A percentile compares a stretch with the other conserved stretches of the same genome.
Conservation (phyloP, 306 rosid species). For the Crataegus laevigata region DNA sequence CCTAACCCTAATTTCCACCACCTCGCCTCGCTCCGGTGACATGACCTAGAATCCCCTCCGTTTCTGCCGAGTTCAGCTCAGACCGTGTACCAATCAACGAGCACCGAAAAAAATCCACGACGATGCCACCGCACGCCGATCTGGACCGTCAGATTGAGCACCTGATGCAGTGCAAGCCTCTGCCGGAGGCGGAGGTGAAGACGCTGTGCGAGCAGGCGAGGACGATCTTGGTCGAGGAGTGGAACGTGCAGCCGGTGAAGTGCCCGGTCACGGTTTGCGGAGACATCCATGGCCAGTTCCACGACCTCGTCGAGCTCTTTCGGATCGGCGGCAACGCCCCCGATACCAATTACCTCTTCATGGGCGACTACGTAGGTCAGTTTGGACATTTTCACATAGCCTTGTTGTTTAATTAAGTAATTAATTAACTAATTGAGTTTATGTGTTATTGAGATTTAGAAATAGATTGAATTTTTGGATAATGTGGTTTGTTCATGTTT, state of each 20-base stretch:
- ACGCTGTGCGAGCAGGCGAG: conserved; percentile 36
- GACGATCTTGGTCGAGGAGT: conserved; percentile 36
- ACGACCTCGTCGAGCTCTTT: conserved; percentile 36
- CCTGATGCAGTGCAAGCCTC: conserved; percentile 38
- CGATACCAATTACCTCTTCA: conserved; percentile 35
- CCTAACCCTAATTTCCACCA: conserved; percentile 24
- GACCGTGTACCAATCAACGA: conserved; percentile 13
- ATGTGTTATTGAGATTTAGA: not conserved
- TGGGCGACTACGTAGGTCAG: conserved; percentile 42
- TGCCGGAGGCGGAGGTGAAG: conserved; percentile 33
- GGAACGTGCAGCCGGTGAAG: conserved; percentile 39
- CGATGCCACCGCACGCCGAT: conserved; percentile 32
- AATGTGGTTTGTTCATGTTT: not conserved
- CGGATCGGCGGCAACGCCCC: conserved; percentile 39
- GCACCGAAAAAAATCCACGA: not conserved
- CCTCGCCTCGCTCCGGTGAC: not conserved
- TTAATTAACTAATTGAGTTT: not conserved
- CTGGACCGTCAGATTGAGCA: conserved; percentile 38
- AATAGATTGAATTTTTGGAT: not conserved
- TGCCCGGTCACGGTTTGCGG: conserved; percentile 39
- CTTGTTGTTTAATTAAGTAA: not conserved
- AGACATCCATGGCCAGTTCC: conserved; percentile 36
- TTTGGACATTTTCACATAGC: not conserved
- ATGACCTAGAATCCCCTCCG: conserved; percentile 13
- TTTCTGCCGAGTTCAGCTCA: conserved; percentile 2